phyloP scores from a whole-genome alignment of 1,139 yeast genomes.

The Zygotorulaspora mrakii region DNA sequence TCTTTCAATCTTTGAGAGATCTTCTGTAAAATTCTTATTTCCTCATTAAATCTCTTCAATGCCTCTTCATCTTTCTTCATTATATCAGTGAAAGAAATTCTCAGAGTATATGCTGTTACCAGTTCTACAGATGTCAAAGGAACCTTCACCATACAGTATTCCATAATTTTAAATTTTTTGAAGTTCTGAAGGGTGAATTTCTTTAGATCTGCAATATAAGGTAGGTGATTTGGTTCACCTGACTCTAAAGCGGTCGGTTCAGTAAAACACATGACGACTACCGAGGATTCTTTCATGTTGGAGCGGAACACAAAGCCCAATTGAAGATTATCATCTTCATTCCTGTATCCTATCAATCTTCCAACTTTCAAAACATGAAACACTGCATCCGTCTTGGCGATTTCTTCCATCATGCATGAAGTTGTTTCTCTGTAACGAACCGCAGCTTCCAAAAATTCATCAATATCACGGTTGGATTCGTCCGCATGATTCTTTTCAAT shows the following conservation, averaged over 20 bases:
- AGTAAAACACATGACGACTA: conserved; percentile 31
- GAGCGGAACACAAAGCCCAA: conserved; percentile 55
- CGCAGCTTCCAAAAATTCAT: conserved; percentile 45
- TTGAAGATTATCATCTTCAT: conserved; percentile 41
- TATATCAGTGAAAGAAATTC: conserved; percentile 43
- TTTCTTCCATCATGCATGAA: conserved; percentile 46
- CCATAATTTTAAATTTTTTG: conserved; percentile 37
- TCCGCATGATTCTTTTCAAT: conserved; percentile 42
- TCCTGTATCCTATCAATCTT: conserved; percentile 57
- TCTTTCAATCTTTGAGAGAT: conserved; percentile 50
- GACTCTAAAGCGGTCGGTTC: conserved; percentile 29
- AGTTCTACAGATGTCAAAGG: conserved; percentile 49
- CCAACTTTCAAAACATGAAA: conserved; percentile 53
- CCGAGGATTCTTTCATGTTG: conserved; percentile 39
- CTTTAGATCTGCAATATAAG: conserved; percentile 48
- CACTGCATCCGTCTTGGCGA: conserved; percentile 46
- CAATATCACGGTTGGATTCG: conserved; percentile 42
- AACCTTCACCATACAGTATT: conserved; percentile 43
- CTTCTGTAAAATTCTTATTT: conserved; percentile 42
- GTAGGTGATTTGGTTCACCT: conserved; percentile 42
- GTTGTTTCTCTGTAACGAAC: conserved; percentile 45
- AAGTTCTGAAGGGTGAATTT: conserved; percentile 36
- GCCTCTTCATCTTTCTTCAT: conserved; percentile 45
- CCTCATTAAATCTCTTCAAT: conserved; percentile 42
- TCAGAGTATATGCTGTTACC: conserved; percentile 46